Evolutionary conservation across 108 stramenopile genomes (phyloP), one percentile per base, ranked within the genome.

Genomic region (Pseudonitzschia pungens): DNA sequence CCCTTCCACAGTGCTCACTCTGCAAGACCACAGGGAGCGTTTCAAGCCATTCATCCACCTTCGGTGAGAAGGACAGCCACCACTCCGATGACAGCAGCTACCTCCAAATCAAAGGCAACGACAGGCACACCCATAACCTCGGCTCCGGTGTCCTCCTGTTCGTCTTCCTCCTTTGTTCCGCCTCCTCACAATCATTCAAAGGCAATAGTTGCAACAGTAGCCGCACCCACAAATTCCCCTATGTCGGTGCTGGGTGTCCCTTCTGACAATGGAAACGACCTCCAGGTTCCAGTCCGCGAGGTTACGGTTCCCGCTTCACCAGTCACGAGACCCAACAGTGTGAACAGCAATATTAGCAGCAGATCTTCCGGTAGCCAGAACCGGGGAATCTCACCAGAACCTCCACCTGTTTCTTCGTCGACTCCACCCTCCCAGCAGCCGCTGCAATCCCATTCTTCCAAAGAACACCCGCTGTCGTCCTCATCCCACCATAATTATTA

Each of bases 341-440:
- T 62, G 4, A 40, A 62, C 0, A 62, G 60, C n/a, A 62, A 62
- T 15, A 62, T 62, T 0, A 62, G 60, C 54, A 55, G 54, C 54
- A 11, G 26, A n/a, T 51, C 50, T 58, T 0, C 28, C 22, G 27
- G 57, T 5, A 58, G 57, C 29, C 21, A 26, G 6, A 62, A 58
- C 57, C 14, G 24, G 9, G 57, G 14, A 27, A 7, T 31, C 57
- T 58, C 29, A 0, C 57, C 33, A 33, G 27, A 21, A 40, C 20
- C 32, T 7, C 15, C 33, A 10, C 32, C 0, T 11, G 0, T 33
- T 10, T 62, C 33, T 12, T 12, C 33, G 31, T 40, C 33, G 33
- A 40, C n/a, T 62, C 20, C 60, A 9, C 45, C 45, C 45, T 18
- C 14, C 18, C 3, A 48, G 45, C 3, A 48, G 45, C 45, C 45